Evolutionary conservation across 805 yeast species (phyloP), one percentile per base, ranked within the genome.

Genomic region (Candida berthetii): DNA sequence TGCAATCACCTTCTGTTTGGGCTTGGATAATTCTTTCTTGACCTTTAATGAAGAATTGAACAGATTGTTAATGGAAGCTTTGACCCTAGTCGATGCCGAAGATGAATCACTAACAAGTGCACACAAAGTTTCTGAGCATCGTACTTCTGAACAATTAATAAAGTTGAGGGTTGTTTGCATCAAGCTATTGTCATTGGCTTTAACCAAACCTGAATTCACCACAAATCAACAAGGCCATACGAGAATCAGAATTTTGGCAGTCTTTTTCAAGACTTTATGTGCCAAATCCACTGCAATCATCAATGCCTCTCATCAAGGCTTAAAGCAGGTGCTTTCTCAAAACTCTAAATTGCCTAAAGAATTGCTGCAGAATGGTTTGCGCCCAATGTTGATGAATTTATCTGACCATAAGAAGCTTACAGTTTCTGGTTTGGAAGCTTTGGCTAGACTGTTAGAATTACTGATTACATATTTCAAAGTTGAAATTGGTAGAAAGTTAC

Each of bases 31-130:
- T 47, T 74, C 96, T 0, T 89, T 91, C 50, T 66, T 91, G 48
- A 82, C 82, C 9, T 91, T 88, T 58, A 86, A 85, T 50, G 98
- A 93, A 42, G 98, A 95, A 55, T 65, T 93, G 44, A 85, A 82
- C 44, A 68, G 99, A 40, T 67, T 95, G 42, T 65, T 93, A 9
- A 76, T 86, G 43, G 99, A 93, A 58, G 96, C 97, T 0, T 69
- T 91, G 42, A 96, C 96, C 0, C 66, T 93, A 38, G 97, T 93
- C 7, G 99, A 93, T 64, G 98, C 99, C 0, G 99, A 93, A 43
- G 99, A 93, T 60, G 97, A 91, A 53, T 86, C 96, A 2, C 69
- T 95, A 47, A 88, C 96, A 0, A 86, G 89, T 47, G 85, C 88
- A 0, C 95, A 86, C 53, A 74, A 93, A 29, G 79, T 88, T 2